A percentile compares a stretch with the other conserved stretches of the same genome.
Conservation (phyloP, 208 protist genomes). For the Trypanosoma mega region DNA sequence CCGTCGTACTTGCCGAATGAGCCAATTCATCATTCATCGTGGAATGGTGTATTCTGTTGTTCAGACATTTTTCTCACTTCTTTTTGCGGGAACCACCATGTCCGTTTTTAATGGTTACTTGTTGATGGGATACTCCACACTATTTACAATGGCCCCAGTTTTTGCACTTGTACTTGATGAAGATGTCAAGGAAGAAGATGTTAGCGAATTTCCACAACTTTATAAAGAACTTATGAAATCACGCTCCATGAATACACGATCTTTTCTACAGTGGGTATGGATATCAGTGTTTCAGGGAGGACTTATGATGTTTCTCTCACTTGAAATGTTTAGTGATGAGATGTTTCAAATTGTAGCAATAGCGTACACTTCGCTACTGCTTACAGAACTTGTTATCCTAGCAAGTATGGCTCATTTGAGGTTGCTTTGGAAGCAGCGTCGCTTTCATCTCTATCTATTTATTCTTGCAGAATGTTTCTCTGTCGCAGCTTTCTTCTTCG, state of each 20-base stretch:
- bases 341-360: slow-evolving; percentile 97
- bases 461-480: slow-evolving; percentile 87
- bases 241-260: slow-evolving; percentile 83
- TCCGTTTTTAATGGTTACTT: slow-evolving; percentile 97
- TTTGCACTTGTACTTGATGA: slow-evolving; percentile 98
- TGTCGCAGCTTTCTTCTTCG: slow-evolving; percentile 90
- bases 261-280: slow-evolving; percentile 85
- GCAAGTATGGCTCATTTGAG: slow-evolving; percentile 92
- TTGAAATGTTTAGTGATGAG: slow-evolving; percentile 93
- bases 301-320: slow-evolving; percentile 96
- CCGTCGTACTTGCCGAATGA: slow-evolving; percentile 89
- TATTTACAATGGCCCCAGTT: slow-evolving; percentile 98
- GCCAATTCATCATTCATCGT: slow-evolving; percentile 98
- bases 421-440: slow-evolving; percentile 69
- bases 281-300: slow-evolving; percentile 90
- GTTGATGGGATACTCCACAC: slow-evolving; percentile 96
- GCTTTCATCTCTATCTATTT: slow-evolving; percentile 79
- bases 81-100: slow-evolving; percentile 97
- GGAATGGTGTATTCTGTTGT: slow-evolving; percentile 98
- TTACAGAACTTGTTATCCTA: slow-evolving; percentile 97
- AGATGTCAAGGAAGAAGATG: slow-evolving; percentile 91
- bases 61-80: slow-evolving; percentile 96
- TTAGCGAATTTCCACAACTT: slow-evolving; percentile 96
- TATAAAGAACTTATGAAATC: slow-evolving; percentile 97
- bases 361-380: slow-evolving; percentile 97